phyloP scores from a whole-genome alignment of 2,329 filamentous ascomycete species.

The Thielaviopsis euricoi region DNA sequence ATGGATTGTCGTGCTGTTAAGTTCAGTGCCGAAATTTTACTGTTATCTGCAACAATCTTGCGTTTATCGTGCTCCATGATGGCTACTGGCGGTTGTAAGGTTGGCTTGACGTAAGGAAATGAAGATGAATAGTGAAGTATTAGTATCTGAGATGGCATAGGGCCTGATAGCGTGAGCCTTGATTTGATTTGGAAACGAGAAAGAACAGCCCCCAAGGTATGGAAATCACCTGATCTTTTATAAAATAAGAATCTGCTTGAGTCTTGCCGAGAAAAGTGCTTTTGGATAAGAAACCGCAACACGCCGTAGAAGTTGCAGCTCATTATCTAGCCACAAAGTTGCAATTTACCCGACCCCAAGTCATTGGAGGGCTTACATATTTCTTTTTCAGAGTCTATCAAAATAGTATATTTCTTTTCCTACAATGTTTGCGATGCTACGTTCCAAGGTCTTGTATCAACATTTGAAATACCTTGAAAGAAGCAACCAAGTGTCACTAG shows the following conservation, averaged over 20 bases:
- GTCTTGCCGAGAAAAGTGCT: background rate
- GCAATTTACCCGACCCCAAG: background rate
- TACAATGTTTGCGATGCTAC: background rate
- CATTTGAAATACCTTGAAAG: background rate
- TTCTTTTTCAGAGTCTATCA: too few relatives aligned
- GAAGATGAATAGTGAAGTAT: background rate
- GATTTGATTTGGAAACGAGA: background rate
- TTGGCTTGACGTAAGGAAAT: background rate
- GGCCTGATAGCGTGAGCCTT: background rate
- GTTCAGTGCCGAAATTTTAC: background rate
- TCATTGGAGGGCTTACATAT: background rate
- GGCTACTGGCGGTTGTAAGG: background rate
- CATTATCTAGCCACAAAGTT: background rate
- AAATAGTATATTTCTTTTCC: background rate
- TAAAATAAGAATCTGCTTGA: background rate
- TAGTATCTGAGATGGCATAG: background rate
- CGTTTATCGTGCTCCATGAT: constrained; percentile 5
- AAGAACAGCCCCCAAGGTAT: background rate
- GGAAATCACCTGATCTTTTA: background rate
- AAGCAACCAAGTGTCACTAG: background rate
- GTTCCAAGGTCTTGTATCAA: background rate
- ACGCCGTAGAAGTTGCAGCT: background rate
- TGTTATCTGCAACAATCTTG: constrained; percentile 8
- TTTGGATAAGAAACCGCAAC: background rate
- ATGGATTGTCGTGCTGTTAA: constrained; percentile 9